Conservation (phyloP, 2,329 filamentous ascomycete genomes). For the Geosmithia putterillii region DNA sequence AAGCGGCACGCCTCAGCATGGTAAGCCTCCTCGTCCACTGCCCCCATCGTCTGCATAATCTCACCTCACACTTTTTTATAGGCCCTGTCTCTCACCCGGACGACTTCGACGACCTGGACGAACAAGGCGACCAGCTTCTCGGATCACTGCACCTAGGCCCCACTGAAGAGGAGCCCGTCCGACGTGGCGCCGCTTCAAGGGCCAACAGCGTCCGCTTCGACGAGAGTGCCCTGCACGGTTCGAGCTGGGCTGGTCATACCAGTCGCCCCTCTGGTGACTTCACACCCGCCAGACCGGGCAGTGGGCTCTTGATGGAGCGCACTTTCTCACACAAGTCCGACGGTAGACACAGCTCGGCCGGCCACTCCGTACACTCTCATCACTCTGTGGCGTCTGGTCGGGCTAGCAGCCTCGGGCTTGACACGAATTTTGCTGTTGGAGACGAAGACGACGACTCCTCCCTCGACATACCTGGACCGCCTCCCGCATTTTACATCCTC, state of each 20-base stretch:
- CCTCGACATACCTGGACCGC: conserved; percentile 59
- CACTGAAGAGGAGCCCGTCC: conserved; percentile 72
- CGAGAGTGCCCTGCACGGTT: conserved; percentile 84
- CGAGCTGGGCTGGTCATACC: conserved; percentile 65
- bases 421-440: conserved; percentile 52
- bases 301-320: conserved; percentile 81
- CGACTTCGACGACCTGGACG: conserved; percentile 82
- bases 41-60: conserved; percentile 3
- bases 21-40: conserved; percentile 35
- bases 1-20: conserved; percentile 75
- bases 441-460: conserved; percentile 56
- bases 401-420: conserved; percentile 78
- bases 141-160: conserved; percentile 70
- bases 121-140: conserved; percentile 68
- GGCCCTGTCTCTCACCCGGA: conserved; percentile 70
- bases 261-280: conserved; percentile 78
- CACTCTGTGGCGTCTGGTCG: conserved; percentile 66
- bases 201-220: conserved; percentile 98
- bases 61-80: conserved; percentile 17
- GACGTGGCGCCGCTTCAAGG: conserved; percentile 76
- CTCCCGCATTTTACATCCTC: conserved; percentile 73
- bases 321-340: conserved; percentile 93
- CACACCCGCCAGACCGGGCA: conserved; percentile 62
- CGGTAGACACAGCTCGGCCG: conserved; percentile 86
- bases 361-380: conserved; percentile 58